Conservation (phyloP, 306 rosid species). For the Neltuma alba region DNA sequence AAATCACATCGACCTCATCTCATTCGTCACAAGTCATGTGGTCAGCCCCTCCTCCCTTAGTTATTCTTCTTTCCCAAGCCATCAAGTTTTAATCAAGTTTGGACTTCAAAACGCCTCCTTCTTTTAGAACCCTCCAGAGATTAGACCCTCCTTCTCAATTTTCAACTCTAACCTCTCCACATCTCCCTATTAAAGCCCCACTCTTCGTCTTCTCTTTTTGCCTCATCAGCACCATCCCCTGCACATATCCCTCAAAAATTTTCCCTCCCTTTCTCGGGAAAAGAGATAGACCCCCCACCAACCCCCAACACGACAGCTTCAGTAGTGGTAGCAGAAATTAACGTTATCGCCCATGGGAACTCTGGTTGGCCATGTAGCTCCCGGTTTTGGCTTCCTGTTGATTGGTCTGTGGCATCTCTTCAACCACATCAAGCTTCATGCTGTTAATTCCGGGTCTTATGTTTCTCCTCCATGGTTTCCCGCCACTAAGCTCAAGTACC, state of each 20-base stretch:
- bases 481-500: slow-evolving; percentile 47
- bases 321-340: not conserved
- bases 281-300: not conserved
- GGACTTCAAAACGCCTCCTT: slow-evolving; percentile 17
- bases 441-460: slow-evolving; percentile 44
- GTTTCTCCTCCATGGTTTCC: slow-evolving; percentile 72
- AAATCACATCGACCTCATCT: slow-evolving; percentile 33
- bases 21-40: slow-evolving; percentile 22
- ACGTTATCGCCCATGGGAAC: slow-evolving; percentile 55
- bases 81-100: not conserved
- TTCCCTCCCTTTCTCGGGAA: slow-evolving; percentile 7
- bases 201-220: not conserved
- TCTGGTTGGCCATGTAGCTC: slow-evolving; percentile 77
- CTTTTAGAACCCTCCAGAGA: slow-evolving; percentile 15
- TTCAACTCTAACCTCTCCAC: not conserved
- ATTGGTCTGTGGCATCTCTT: slow-evolving; percentile 88
- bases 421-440: slow-evolving; percentile 73
- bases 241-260: not conserved
- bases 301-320: not conserved
- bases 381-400: slow-evolving; percentile 75
- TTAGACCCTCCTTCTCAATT: not conserved
- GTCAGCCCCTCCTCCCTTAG: slow-evolving; percentile 6
- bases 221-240: not conserved
- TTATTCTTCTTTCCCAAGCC: slow-evolving; percentile 19
- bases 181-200: slow-evolving; percentile 1